These are phyloP conservation scores for Brassica cretica DNA, from an alignment of 345 rosid genomes.

Conservation along the genomic window DNA sequence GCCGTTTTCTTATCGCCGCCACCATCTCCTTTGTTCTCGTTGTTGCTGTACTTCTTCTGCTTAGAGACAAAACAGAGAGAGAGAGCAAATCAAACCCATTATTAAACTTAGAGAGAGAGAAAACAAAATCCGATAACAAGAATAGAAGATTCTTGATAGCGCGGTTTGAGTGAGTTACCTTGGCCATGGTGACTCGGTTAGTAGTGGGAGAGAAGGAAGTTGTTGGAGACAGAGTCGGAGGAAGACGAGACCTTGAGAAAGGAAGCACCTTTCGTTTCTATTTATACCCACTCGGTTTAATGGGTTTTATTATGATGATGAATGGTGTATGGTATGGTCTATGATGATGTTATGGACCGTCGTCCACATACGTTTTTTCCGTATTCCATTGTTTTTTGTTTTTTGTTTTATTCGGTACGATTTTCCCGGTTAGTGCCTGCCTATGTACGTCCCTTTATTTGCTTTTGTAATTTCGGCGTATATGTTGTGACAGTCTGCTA, in stretches of 20 bases:
- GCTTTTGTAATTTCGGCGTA: not conserved
- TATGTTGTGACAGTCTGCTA: not conserved
- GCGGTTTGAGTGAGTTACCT: constrained; percentile 33
- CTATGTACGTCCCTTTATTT: not conserved
- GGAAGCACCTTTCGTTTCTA: constrained; percentile 23
- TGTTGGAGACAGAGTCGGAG: constrained; percentile 37
- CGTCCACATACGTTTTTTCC: not conserved
- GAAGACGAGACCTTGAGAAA: constrained; percentile 21
- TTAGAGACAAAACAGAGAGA: constrained; percentile 31
- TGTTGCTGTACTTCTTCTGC: constrained; percentile 31
- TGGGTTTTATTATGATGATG: constrained; percentile 4
- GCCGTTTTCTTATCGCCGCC: constrained; percentile 28
- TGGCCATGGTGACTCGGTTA: constrained; percentile 37
- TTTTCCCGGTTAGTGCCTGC: not conserved
- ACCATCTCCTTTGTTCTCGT: constrained; percentile 37
- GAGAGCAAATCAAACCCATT: constrained; percentile 33
- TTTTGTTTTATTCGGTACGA: not conserved
- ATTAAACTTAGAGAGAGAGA: not conserved
- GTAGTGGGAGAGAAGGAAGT: constrained; percentile 21
- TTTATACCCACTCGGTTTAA: constrained; percentile 33
- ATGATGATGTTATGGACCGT: constrained; percentile 1
- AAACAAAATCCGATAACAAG: not conserved
- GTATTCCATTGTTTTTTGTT: not conserved
- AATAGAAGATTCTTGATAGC: not conserved
- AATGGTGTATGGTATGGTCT: not conserved